Conservation (phyloP, 345 rosid genomes). For the Salix purpurea region DNA sequence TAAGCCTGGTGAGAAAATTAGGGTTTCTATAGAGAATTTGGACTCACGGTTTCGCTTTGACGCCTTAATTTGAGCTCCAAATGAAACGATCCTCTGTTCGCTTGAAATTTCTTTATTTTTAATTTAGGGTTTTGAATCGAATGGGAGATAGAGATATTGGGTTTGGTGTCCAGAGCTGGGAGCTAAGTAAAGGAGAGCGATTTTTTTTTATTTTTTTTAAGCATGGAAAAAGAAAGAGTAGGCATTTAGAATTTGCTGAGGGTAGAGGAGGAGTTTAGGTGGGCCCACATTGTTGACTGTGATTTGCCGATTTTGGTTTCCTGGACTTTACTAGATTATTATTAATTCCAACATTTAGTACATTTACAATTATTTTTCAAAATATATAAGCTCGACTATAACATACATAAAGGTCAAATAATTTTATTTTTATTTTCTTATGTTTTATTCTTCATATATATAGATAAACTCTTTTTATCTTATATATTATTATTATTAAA, state of each 20-base stretch:
- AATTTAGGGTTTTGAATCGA: not conserved
- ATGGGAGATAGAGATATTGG: not conserved
- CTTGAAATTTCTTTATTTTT: not conserved
- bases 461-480: too few species aligned
- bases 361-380: too few species aligned
- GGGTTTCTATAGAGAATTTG: slow-evolving; percentile 35
- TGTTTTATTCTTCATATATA: too few species aligned
- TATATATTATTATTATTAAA: too few species aligned
- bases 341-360: too few species aligned
- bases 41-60: slow-evolving; percentile 34
- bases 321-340: too few species aligned
- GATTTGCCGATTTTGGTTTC: not conserved
- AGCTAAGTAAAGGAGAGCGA: not conserved
- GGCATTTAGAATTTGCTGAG: not conserved
- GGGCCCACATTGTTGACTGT: not conserved
- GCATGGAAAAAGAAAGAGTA: not conserved
- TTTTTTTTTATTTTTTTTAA: not conserved
- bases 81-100: slow-evolving; percentile 6
- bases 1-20: slow-evolving; percentile 14
- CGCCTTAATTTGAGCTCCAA: slow-evolving; percentile 30
- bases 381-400: too few species aligned
- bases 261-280: not conserved
- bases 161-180: not conserved
- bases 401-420: too few species aligned
- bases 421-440: too few species aligned